Evolutionary conservation across 1,284 basidiomycete species (phyloP).

Genomic region (Tilletia indica): DNA sequence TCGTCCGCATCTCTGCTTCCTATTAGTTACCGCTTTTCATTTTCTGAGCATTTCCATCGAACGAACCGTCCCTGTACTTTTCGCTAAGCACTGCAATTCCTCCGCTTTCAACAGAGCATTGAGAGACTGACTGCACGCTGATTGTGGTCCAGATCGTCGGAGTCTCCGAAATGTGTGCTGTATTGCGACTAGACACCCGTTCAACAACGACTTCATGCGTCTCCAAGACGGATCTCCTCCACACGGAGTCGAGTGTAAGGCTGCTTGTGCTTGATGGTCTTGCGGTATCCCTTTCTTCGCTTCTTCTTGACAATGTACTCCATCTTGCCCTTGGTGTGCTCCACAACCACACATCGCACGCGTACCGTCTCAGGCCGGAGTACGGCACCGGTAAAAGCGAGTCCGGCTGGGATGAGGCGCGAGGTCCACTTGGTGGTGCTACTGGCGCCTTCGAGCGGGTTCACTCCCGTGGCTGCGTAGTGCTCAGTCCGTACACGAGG

Average conservation of each 20-base stretch:
- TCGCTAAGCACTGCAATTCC: neutral
- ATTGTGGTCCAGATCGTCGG: no score
- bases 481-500: conserved; percentile 24
- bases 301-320: conserved; percentile 92
- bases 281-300: conserved; percentile 90
- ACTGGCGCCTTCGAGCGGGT: conserved; percentile 10
- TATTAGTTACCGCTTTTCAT: neutral
- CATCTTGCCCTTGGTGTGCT: conserved; percentile 92
- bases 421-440: conserved; percentile 39
- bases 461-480: neutral
- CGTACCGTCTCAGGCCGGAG: conserved; percentile 59
- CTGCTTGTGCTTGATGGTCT: conserved; percentile 82
- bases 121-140: no score
- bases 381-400: conserved; percentile 48
- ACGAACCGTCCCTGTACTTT: neutral
- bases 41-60: neutral
- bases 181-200: neutral
- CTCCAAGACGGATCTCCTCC: conserved; percentile 48
- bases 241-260: conserved; percentile 73
- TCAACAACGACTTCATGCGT: neutral
- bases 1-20: no score
- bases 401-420: conserved; percentile 38
- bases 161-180: no score
- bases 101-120: neutral
- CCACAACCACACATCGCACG: conserved; percentile 83